Evolutionary conservation across 2,329 filamentous ascomycete species (phyloP), one percentile per base, ranked within the genome.

Genomic region (Mycocentrospora acerina): DNA sequence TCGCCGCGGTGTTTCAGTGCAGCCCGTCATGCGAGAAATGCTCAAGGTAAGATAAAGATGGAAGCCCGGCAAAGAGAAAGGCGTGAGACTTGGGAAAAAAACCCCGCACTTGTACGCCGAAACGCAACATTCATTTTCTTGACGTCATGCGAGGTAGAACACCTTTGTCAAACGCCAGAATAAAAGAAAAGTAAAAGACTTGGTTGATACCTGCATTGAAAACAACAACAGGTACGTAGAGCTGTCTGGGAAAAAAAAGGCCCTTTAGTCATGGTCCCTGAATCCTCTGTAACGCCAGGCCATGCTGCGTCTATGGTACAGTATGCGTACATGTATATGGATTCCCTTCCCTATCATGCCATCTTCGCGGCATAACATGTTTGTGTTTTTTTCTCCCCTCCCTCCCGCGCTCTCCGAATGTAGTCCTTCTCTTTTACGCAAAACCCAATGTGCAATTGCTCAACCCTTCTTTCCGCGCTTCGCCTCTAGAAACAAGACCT

Each of bases 401-500:
- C 19, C n/a, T 22, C 5, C 14, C 4, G 11, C 15, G 2, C 22
- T 17, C 8, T 11, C 11, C 30, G n/a, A 24, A 13, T 15, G 13
- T 2, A 13, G 16, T 5, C 6, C 12, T 9, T 27, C n/a, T 22
- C 19, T 22, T n/a, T 22, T 6, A 22, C 19, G 5, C 19, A 6
- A 22, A 22, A 9, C 19, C 7, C 17, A 8, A 7, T 8, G 31
- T n/a, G 7, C 13, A 22, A 8, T 16, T 14, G 14, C 24, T 31
- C 31, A 59, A 60, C 52, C 19, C 19, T 71, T 79, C 71, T 79
- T 83, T 67, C 85, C 85, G 66, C 89, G 86, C 67, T 95, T 96
- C 64, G 88, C 83, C 68, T 98, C 93, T 40, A 97, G 80, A 71
- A 98, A 98, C 19, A 98, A 78, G 22, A 98, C 93, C 73, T 95